Base-by-base conservation (phyloP, 176 grass and related monocot genomes). In the Carex littledalei region DNA sequence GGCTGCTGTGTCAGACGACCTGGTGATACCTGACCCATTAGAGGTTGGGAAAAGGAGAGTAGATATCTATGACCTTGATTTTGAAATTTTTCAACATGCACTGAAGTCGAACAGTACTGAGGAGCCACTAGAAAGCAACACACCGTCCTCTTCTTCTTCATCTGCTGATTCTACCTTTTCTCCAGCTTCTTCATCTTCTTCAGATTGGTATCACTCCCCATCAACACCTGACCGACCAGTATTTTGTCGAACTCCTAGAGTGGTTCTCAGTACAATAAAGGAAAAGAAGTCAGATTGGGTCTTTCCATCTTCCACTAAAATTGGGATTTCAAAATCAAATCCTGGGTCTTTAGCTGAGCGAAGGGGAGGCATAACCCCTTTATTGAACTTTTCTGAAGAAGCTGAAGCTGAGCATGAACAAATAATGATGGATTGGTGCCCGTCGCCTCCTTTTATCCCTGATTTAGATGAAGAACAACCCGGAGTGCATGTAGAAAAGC, bases 11-110 rank as follows among this genome's bases (percentile, higher is more conserved):
- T 49, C 35, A 12, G 83, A 91, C 13, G 84, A 86, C 45, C 22
- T 63, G 22, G 52, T 76, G 3, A n/a, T 81, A 69, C 77, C 67
- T 17, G 76, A 86, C 9, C 58, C 61, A 7, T 81, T 39, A 55
- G 79, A 79, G 26, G 24, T 83, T 20, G 86, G 89, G 58, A 88
- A 84, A 80, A 82, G 89, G 79, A 88, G 89, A 67, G 69, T 91
- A 15, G 89, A 91, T 77, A 70, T 78, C 45, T 91, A 91, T 80
- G 86, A 91, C 79, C 78, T 91, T 13, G 89, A 91, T 77, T 91
- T 83, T 64, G 86, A 91, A 67, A 91, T 91, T 64, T 91, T 91
- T 84, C 68, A 77, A 10, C 84, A 85, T 32, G 86, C 86, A 21
- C 59, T 88, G 32, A 86, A 86, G 45, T 73, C 41, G 16, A 54